Base-by-base conservation (phyloP, 495 filamentous ascomycete species). In the Aspergillus sparsus region DNA sequence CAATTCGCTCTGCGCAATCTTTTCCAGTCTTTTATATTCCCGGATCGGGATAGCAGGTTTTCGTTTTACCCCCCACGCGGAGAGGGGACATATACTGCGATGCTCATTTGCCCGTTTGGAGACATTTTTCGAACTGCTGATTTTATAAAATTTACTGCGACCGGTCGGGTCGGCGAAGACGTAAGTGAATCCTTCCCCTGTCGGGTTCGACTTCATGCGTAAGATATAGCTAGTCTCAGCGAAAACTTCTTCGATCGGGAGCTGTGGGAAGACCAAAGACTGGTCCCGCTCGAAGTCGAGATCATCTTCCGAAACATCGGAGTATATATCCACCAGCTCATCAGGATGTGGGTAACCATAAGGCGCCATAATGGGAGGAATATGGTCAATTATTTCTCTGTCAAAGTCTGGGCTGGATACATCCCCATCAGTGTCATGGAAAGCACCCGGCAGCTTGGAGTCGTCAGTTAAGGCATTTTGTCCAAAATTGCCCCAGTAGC, bases 71-170 rank as follows among this genome's bases (percentile, higher is more conserved):
- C 49, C 39, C 37, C 55, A 62, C 5, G n/a, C 16, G 4, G 45
- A 46, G 18, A 62, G 37, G 7, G 52, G 53, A 16, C 62, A 63
- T 46, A 51, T 53, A 12, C 35, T 61, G 13, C 42, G 57, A 18
- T 60, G 62, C 10, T 61, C 46, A 32, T 53, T 54, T 13, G 13
- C 41, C n/a, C 62, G 57, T 18, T 31, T 57, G 6, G 58, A 60
- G n/a, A 60, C 58, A 33, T 60, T 60, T 62, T 91, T 89, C 42
- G 47, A 42, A 15, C 60, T 54, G 44, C 44, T 56, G 7, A 60
- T 60, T 34, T 54, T 60, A 41, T 60, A 60, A 33, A 60, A 60
- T 44, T 34, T 60, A n/a, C 52, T 60, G 12, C 50, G 58, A 9
- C 58, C 58, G 42, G 50, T 60, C 34, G 49, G 50, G 18, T 60